Evolutionary conservation across 1,139 yeast species (phyloP).

Genomic region (Kluyveromyces sp.): DNA sequence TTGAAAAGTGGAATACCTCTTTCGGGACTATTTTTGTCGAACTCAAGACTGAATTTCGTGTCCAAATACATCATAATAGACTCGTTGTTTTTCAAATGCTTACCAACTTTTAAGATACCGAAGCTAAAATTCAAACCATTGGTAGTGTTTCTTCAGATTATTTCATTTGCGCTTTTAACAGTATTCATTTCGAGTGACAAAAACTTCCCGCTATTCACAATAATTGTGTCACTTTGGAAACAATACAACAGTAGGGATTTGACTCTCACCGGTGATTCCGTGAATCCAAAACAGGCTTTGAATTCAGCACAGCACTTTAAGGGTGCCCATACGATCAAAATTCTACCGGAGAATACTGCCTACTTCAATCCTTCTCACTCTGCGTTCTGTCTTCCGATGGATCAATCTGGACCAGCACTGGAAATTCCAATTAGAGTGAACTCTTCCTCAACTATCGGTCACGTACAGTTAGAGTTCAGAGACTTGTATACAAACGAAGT

Average conservation of each 20-base stretch:
- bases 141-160: conserved; percentile 32
- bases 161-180: conserved; percentile 32
- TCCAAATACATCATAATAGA: conserved; percentile 69
- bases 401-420: conserved; percentile 27
- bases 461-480: conserved; percentile 55
- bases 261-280: conserved; percentile 53
- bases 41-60: conserved; percentile 50
- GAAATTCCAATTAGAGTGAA: conserved; percentile 73
- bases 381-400: conserved; percentile 52
- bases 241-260: conserved; percentile 51
- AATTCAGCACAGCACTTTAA: conserved; percentile 70
- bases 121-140: conserved; percentile 46
- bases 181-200: conserved; percentile 33
- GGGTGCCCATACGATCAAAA: conserved; percentile 80
- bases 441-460: conserved; percentile 66
- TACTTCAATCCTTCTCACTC: conserved; percentile 67
- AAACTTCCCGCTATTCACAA: conserved; percentile 42
- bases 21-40: conserved; percentile 33
- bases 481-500: conserved; percentile 50
- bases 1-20: conserved; percentile 28
- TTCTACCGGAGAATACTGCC: conserved; percentile 88
- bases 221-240: conserved; percentile 42
- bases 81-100: conserved; percentile 54
- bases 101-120: conserved; percentile 73
- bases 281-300: conserved; percentile 35